Evolutionary conservation across 371 early-diverging fungal species (phyloP).

Genomic region (Saksenaea vasiformis): DNA sequence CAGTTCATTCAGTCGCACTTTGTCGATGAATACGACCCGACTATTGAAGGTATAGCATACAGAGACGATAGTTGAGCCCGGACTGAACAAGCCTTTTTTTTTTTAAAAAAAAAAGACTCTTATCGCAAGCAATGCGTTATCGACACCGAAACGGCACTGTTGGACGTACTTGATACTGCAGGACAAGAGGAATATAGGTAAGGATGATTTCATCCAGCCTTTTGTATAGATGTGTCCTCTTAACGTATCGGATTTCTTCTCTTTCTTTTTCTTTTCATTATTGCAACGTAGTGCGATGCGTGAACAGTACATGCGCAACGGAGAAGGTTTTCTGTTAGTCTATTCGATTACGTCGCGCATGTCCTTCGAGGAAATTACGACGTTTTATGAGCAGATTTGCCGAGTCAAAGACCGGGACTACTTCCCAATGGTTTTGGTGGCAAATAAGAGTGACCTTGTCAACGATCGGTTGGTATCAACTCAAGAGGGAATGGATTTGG

Average conservation of each 20-base stretch:
- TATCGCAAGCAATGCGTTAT: slow-evolving; percentile 89
- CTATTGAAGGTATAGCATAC: slow-evolving; percentile 74
- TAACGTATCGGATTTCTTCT: slow-evolving; percentile 11
- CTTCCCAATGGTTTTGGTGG: slow-evolving; percentile 90
- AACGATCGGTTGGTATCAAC: slow-evolving; percentile 77
- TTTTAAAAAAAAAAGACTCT: slow-evolving; percentile 63
- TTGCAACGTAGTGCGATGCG: slow-evolving; percentile 62
- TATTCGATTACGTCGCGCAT: slow-evolving; percentile 77
- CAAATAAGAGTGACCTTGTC: slow-evolving; percentile 94
- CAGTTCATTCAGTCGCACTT: slow-evolving; percentile 91
- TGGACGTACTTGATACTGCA: slow-evolving; percentile 95
- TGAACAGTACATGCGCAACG: slow-evolving; percentile 79
- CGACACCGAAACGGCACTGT: slow-evolving; percentile 78
- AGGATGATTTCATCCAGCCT: neutral
- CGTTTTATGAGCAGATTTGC: slow-evolving; percentile 77
- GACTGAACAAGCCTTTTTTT: neutral
- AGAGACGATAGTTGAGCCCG: neutral
- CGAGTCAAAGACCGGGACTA: slow-evolving; percentile 81
- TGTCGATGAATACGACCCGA: slow-evolving; percentile 93
- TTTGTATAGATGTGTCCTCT: neutral
- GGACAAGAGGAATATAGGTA: slow-evolving; percentile 92
- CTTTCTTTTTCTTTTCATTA: neutral
- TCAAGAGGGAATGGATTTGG: slow-evolving; percentile 84
- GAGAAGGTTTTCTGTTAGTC: slow-evolving; percentile 44
- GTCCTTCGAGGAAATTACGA: slow-evolving; percentile 81